Evolutionary conservation across 2,329 filamentous ascomycete genomes (phyloP).

Genomic region (Dothideomycetes sp.): DNA sequence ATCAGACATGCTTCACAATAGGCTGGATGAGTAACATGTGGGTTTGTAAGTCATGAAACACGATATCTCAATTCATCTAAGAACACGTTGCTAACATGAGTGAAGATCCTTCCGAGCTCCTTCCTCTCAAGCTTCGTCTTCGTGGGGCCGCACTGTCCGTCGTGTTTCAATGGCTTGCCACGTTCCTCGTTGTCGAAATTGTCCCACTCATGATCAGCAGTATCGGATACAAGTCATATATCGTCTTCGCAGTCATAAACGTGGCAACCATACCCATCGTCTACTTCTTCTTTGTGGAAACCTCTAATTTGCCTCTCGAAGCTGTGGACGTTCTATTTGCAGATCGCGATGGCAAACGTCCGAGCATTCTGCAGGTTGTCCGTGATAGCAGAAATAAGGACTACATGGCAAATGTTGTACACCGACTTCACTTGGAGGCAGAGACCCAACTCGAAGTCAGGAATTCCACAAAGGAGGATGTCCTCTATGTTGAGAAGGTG

Average conservation of each 20-base stretch:
- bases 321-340: conserved; percentile 15
- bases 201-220: conserved; percentile 39
- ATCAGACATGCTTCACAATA: conserved; percentile 29
- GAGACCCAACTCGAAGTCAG: conserved; percentile 13
- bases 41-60: conserved; percentile 13
- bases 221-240: conserved; percentile 45
- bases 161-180: conserved; percentile 22
- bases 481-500: too few relatives aligned
- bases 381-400: not conserved
- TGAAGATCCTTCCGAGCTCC: conserved; percentile 18
- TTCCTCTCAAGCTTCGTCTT: conserved; percentile 18
- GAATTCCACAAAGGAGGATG: too few relatives aligned
- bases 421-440: not conserved
- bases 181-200: conserved; percentile 13
- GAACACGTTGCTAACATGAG: not conserved
- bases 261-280: conserved; percentile 45
- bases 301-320: conserved; percentile 11
- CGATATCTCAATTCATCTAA: not conserved
- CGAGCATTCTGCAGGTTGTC: conserved; percentile 1
- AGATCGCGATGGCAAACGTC: conserved; percentile 7
- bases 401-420: not conserved
- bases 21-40: conserved; percentile 20
- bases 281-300: conserved; percentile 37
- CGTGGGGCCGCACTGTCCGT: conserved; percentile 20
- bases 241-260: conserved; percentile 56